Evolutionary conservation across 352 stramenopile genomes (phyloP).

Genomic region (Pythium guiyangense): DNA sequence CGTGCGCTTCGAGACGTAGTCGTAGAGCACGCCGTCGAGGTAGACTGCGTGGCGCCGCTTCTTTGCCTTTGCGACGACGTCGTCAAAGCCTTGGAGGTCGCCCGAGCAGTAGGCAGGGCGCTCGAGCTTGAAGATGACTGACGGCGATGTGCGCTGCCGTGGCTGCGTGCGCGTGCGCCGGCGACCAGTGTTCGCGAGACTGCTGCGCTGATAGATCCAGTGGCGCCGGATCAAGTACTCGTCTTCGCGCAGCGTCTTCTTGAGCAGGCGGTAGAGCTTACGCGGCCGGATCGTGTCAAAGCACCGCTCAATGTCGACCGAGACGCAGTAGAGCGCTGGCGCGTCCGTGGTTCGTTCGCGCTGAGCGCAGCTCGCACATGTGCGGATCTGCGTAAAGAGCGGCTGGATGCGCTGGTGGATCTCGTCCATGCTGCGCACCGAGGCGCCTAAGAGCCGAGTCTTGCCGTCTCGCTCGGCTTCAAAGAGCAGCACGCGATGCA

Average conservation of each 20-base stretch:
- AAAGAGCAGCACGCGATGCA: slow-evolving; percentile 56
- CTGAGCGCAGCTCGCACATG: slow-evolving; percentile 27
- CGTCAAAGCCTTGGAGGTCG: slow-evolving; percentile 46
- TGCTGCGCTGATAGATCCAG: slow-evolving; percentile 55
- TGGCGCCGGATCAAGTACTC: slow-evolving; percentile 76
- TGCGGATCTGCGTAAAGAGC: slow-evolving; percentile 30
- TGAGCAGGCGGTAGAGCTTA: slow-evolving; percentile 63
- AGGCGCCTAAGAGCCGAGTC: slow-evolving; percentile 46
- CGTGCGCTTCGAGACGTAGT: slow-evolving; percentile 51
- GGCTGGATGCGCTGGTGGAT: slow-evolving; percentile 50
- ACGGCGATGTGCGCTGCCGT: no score
- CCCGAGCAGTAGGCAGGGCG: slow-evolving; percentile 48
- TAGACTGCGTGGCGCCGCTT: slow-evolving; percentile 48
- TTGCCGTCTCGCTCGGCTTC: slow-evolving; percentile 54
- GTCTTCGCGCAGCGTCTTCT: slow-evolving; percentile 56
- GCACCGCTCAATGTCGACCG: slow-evolving; percentile 74
- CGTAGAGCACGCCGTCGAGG: slow-evolving; percentile 75
- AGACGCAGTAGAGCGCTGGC: slow-evolving; percentile 47
- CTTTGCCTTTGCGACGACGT: no score
- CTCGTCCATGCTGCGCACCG: slow-evolving; percentile 63
- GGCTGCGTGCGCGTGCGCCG: neutral
- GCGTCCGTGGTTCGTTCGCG: neutral
- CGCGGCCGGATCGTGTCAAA: slow-evolving; percentile 74
- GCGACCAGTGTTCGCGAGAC: slow-evolving; percentile 11
- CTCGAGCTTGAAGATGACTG: slow-evolving; percentile 67